A percentile compares a stretch with the other conserved stretches of the same genome.
These are phyloP conservation scores for Sporothrix schenckii DNA, from an alignment of 2,329 filamentous ascomycete species.

Conservation along the genomic window DNA sequence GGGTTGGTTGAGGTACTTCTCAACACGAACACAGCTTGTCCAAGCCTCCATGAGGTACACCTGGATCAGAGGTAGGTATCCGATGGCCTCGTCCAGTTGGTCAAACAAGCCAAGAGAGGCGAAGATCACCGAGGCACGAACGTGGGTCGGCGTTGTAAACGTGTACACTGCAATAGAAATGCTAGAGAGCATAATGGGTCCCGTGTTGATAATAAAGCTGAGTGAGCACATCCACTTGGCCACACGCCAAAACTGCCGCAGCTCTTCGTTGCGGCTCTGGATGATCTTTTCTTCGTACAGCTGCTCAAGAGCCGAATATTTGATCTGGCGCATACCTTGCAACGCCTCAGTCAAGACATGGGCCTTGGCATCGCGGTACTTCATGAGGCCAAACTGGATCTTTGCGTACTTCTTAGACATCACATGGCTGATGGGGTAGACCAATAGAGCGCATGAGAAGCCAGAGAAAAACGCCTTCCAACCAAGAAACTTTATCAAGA, in stretches of 20 bases:
- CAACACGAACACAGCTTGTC: constrained; percentile 44
- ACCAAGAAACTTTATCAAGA: constrained; percentile 42
- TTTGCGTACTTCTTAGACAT: constrained; percentile 42
- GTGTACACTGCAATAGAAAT: constrained; percentile 43
- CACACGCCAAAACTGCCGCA: constrained; percentile 43
- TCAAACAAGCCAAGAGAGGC: constrained; percentile 45
- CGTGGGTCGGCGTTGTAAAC: constrained; percentile 41
- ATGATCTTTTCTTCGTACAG: constrained; percentile 45
- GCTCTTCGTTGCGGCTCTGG: constrained; percentile 43
- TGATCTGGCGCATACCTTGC: constrained; percentile 47
- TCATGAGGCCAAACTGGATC: constrained; percentile 45
- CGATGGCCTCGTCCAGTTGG: constrained; percentile 44
- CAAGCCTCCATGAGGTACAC: constrained; percentile 45
- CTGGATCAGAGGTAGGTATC: constrained; percentile 42
- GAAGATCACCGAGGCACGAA: constrained; percentile 45
- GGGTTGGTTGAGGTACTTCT: constrained; percentile 43
- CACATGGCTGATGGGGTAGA: constrained; percentile 41
- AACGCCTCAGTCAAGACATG: constrained; percentile 45
- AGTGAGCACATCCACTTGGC: constrained; percentile 41
- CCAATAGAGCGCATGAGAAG: constrained; percentile 38
- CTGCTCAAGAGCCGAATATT: constrained; percentile 45
- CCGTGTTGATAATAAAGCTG: constrained; percentile 42
- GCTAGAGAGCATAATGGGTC: constrained; percentile 43
- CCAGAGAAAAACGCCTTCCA: constrained; percentile 43
- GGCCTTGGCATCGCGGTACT: constrained; percentile 44